A percentile compares a stretch with the other conserved stretches of the same genome.
phyloP scores from a whole-genome alignment of 1,284 basidiomycete genomes.

The Boletus sp. region DNA sequence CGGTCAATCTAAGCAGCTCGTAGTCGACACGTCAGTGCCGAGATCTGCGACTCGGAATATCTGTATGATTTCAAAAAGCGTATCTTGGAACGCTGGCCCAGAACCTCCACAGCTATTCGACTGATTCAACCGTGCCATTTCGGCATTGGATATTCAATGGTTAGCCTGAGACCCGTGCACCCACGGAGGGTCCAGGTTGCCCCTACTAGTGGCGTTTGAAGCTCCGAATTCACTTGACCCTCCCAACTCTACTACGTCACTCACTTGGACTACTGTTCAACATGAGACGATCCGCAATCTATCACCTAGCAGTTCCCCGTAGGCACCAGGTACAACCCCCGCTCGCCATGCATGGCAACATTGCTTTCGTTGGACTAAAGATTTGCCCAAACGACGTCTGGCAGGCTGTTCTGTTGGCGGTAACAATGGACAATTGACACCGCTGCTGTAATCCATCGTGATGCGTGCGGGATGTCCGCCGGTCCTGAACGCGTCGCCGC shows the following conservation, averaged over 20 bases:
- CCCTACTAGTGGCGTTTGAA: background rate
- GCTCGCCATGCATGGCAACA: background rate
- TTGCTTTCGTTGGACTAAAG: background rate
- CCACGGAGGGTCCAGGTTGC: no score
- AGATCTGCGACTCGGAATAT: no score
- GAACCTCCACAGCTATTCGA: conserved; percentile 3
- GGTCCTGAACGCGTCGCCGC: background rate
- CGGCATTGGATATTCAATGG: background rate
- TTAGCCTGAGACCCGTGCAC: no score
- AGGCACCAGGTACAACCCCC: conserved; percentile 6
- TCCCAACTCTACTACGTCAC: no score
- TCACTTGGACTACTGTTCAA: no score
- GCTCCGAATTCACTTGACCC: no score
- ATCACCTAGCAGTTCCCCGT: background rate
- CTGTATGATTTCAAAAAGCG: background rate
- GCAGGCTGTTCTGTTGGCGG: background rate
- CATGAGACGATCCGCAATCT: background rate
- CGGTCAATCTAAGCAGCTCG: background rate
- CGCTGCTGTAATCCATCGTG: background rate
- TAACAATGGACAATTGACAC: background rate
- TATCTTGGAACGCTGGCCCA: background rate
- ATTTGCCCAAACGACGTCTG: background rate
- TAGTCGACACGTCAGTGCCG: no score
- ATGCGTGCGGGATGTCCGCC: background rate
- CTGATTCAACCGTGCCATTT: conserved; percentile 1